Evolutionary conservation across 2,329 filamentous ascomycete species (phyloP), one percentile per base, ranked within the genome.

Genomic region (Diaporthe capsici): DNA sequence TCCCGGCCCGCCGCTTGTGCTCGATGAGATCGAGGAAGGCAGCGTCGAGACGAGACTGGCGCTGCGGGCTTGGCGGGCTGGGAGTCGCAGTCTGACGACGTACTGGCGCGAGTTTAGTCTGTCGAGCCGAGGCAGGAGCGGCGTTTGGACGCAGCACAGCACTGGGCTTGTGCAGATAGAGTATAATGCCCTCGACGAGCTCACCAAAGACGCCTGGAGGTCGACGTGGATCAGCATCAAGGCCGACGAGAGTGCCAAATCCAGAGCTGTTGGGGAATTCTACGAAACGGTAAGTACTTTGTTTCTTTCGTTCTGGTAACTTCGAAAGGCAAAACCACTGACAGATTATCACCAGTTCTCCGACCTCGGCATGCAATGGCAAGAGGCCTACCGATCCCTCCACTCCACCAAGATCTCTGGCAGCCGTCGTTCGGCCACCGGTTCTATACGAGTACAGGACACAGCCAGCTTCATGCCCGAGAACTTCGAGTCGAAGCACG

Each of bases 21-120:
- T 71, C 2, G 68, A 47, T 10, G 68, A 71, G 51, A 31, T 71
- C 7, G 71, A 74, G 3, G 65, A 49, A 3, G 68, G 58, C 31
- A 67, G 72, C 37, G 72, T 74, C 39, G 72, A 74, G 60, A 67
- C 72, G 17, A 39, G 72, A 8, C 61, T 74, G 22, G 47, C 34
- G 49, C n/a, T 74, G 39, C 58, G 58, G 8, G 57, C 58, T 0
- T 74, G 72, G 58, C 31, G 72, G 20, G 47, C 57, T 10, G 68
- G 68, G 4, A 71, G 53, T 22, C 68, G 68, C 37, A 71, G 68
- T 47, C n/a, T 58, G 22, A 71, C 68, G 8, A 71, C 68, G 37
- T 71, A 71, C 7, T 74, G 72, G 72, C 37, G 51, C 7, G 72
- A 74, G 51, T 74, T 74, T 37, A 74, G 37, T 7, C 13, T 74